phyloP scores from a whole-genome alignment of 306 rosid genomes.

The Lathyrus aphaca region DNA sequence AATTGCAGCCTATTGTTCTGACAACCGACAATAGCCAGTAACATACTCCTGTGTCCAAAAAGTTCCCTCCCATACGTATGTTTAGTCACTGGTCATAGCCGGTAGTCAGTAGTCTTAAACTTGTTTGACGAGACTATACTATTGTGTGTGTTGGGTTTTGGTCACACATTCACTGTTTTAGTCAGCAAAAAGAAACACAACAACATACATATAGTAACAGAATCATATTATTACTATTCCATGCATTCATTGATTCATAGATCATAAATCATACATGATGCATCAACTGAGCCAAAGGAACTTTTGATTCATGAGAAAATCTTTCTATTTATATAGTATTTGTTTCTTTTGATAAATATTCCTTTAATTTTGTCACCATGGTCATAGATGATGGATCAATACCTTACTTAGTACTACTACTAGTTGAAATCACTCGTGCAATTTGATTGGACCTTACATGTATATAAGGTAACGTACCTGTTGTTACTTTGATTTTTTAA shows the following conservation, averaged over 20 bases:
- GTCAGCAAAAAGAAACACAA: background rate
- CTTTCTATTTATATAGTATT: slow-evolving; percentile 7
- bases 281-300: slow-evolving; percentile 20
- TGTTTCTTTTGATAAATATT: slow-evolving; percentile 7
- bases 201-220: background rate
- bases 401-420: slow-evolving; percentile 11
- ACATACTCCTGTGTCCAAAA: slow-evolving; percentile 21
- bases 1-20: slow-evolving; percentile 36
- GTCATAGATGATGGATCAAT: background rate
- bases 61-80: slow-evolving; percentile 9
- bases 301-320: slow-evolving; percentile 11
- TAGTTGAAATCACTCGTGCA: slow-evolving; percentile 43
- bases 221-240: background rate
- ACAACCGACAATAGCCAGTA: slow-evolving; percentile 61
- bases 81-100: slow-evolving; percentile 67
- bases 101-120: slow-evolving; percentile 43
- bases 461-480: slow-evolving; percentile 29
- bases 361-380: slow-evolving; percentile 17
- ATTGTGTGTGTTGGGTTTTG: slow-evolving; percentile 3
- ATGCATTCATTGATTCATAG: slow-evolving; percentile 8
- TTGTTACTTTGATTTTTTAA: background rate
- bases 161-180: slow-evolving; percentile 29
- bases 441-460: slow-evolving; percentile 43
- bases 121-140: slow-evolving; percentile 5
- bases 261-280: slow-evolving; percentile 10